phyloP scores from a whole-genome alignment of 352 stramenopile species.

The Pilasporangium apinafurcum region DNA sequence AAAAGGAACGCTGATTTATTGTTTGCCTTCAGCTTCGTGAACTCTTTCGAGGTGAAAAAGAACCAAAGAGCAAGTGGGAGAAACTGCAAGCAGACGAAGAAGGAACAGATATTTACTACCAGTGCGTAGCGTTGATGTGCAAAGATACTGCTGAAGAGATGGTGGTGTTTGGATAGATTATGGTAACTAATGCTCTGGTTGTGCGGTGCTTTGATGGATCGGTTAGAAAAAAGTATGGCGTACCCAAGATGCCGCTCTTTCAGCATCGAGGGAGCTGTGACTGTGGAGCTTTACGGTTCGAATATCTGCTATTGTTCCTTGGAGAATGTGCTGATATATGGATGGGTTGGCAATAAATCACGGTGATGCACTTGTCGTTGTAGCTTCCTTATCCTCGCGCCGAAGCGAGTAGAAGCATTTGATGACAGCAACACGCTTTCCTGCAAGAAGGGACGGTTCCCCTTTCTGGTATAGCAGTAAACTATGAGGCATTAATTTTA shows the following conservation, averaged over 20 bases:
- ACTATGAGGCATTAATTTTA: too few species aligned
- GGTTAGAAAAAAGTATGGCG: constrained; percentile 70
- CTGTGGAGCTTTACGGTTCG: constrained; percentile 54
- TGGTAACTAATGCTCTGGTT: neutral
- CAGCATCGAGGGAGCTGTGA: constrained; percentile 69
- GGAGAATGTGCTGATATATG: too few species aligned
- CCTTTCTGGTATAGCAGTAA: constrained; percentile 60
- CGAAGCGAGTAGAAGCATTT: constrained; percentile 72
- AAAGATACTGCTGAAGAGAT: too few species aligned
- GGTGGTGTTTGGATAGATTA: too few species aligned
- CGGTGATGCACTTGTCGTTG: too few species aligned
- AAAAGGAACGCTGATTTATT: constrained; percentile 1
- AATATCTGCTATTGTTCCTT: too few species aligned
- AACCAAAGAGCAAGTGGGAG: constrained; percentile 49
- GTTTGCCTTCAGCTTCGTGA: constrained; percentile 39
- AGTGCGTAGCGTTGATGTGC: constrained; percentile 23
- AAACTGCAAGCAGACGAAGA: constrained; percentile 33
- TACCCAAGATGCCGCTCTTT: constrained; percentile 64
- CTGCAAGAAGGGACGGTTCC: constrained; percentile 78
- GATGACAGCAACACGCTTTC: constrained; percentile 79
- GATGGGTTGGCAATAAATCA: too few species aligned
- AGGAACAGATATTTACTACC: constrained; percentile 68
- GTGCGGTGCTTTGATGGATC: neutral
- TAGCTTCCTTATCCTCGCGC: constrained; percentile 71
- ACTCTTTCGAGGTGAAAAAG: constrained; percentile 42